These are phyloP conservation scores for Apiotrichum sp. DNA, from an alignment of 1,284 basidiomycete genomes.

Conservation along the genomic window DNA sequence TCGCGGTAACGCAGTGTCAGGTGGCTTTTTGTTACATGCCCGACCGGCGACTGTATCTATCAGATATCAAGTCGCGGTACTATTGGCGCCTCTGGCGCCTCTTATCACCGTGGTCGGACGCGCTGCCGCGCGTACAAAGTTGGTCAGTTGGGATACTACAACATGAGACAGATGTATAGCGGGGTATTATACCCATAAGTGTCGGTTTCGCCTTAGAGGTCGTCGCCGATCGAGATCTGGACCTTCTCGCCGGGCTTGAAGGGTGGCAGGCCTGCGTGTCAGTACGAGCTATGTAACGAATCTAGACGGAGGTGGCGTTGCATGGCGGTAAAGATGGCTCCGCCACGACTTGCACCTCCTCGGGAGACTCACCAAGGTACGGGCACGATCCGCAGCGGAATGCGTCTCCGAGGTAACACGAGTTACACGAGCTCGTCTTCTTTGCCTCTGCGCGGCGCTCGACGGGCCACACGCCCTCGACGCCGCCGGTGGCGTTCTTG, in stretches of 20 bases:
- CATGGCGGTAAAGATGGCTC: too few relatives aligned
- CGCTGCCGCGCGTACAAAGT: too few relatives aligned
- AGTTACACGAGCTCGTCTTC: conserved; percentile 90
- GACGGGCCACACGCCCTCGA: conserved; percentile 47
- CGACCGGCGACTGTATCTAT: too few relatives aligned
- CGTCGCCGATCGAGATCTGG: conserved; percentile 70
- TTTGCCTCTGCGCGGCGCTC: conserved; percentile 60
- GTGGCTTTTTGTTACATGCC: too few relatives aligned
- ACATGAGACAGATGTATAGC: not conserved
- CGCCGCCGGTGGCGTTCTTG: conserved; percentile 33
- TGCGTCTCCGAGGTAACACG: conserved; percentile 94
- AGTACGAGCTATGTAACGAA: conserved; percentile 34
- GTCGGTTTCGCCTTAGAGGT: conserved; percentile 53
- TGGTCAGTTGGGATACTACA: not conserved
- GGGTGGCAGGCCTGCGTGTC: conserved; percentile 69
- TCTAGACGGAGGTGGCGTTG: too few relatives aligned
- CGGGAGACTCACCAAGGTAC: conserved; percentile 69
- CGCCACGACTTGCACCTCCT: too few relatives aligned
- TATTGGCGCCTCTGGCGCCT: too few relatives aligned
- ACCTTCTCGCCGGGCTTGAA: conserved; percentile 99
- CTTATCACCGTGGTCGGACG: too few relatives aligned
- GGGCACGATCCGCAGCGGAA: conserved; percentile 95
- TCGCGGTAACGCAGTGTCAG: too few relatives aligned
- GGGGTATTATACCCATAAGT: not conserved
- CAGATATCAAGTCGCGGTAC: too few relatives aligned